Conservation (phyloP, 352 stramenopile species). For the Phytophthora litchii region DNA sequence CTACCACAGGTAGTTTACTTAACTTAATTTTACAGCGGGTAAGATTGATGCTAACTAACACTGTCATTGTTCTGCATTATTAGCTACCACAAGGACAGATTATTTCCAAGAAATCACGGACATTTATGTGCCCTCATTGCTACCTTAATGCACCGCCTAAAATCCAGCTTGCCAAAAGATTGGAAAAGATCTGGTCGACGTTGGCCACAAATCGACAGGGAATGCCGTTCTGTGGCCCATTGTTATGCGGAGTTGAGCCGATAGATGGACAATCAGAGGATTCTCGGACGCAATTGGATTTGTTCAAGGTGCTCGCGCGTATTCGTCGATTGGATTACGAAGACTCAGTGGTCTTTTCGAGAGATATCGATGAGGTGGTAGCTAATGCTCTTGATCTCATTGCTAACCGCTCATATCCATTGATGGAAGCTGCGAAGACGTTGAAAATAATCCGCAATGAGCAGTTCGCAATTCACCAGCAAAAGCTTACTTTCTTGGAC, state of each 20-base stretch:
- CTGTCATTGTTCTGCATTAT: slow-evolving; percentile 7
- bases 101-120: slow-evolving; percentile 65
- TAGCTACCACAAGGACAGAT: slow-evolving; percentile 70
- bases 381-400: slow-evolving; percentile 69
- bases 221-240: slow-evolving; percentile 78
- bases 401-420: slow-evolving; percentile 53
- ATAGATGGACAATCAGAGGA: slow-evolving; percentile 26
- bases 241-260: slow-evolving; percentile 67
- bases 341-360: slow-evolving; percentile 59
- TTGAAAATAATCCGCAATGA: slow-evolving; percentile 80
- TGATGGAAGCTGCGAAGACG: slow-evolving; percentile 74
- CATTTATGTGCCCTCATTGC: slow-evolving; percentile 79
- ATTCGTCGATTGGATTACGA: slow-evolving; percentile 79
- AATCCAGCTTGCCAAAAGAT: slow-evolving; percentile 74
- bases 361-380: slow-evolving; percentile 72
- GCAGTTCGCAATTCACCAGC: slow-evolving; percentile 72
- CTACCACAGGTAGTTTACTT: slow-evolving; percentile 56
- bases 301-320: slow-evolving; percentile 78
- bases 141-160: slow-evolving; percentile 57
- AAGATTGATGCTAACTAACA: slow-evolving; percentile 9
- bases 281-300: slow-evolving; percentile 43
- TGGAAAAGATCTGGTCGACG: slow-evolving; percentile 87
- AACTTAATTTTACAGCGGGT: background rate
- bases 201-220: slow-evolving; percentile 87
- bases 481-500: slow-evolving; percentile 67